Percentiles rank a stretch among this genome's conserved stretches.
These are phyloP conservation scores for Crithidia mellificae DNA, from an alignment of 208 protist species.

Conservation along the genomic window DNA sequence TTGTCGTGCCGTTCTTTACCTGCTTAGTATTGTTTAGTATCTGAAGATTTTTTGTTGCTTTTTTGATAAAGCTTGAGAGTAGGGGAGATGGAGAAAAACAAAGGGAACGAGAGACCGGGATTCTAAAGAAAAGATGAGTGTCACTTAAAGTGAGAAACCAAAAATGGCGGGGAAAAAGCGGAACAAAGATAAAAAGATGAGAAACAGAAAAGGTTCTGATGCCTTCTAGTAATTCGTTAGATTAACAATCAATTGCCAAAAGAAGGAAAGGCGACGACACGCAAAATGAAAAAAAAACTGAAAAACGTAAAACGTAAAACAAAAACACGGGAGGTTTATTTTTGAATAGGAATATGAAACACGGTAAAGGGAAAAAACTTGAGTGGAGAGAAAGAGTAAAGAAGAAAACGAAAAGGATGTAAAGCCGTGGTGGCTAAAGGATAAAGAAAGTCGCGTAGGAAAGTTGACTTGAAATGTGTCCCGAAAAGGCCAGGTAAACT, in stretches of 20 bases:
- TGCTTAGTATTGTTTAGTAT: too few relatives aligned
- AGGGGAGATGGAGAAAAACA: not conserved
- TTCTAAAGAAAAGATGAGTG: not conserved
- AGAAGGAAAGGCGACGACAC: not conserved
- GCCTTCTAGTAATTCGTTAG: not conserved
- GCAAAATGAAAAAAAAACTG: slow-evolving; percentile 9
- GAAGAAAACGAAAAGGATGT: not conserved
- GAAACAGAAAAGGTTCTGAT: slow-evolving; percentile 5
- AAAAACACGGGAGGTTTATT: slow-evolving; percentile 4
- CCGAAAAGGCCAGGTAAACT: too few relatives aligned
- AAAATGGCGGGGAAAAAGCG: too few relatives aligned
- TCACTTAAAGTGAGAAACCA: slow-evolving; percentile 3
- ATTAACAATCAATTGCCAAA: slow-evolving; percentile 7
- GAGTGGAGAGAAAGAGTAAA: not conserved
- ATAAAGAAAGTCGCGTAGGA: too few relatives aligned
- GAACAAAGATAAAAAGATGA: slow-evolving; percentile 1
- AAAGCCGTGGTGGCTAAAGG: too few relatives aligned
- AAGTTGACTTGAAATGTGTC: too few relatives aligned
- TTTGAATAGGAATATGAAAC: slow-evolving; percentile 9
- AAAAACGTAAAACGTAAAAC: slow-evolving; percentile 9
- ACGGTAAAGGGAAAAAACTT: not conserved
- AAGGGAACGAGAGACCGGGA: slow-evolving; percentile 4
- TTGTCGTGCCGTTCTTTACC: not conserved
- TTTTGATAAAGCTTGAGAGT: not conserved
- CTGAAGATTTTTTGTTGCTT: too few relatives aligned